These are phyloP conservation scores for Saccharum officinarum DNA, from an alignment of 176 grass and related monocot species.

Conservation along the genomic window DNA sequence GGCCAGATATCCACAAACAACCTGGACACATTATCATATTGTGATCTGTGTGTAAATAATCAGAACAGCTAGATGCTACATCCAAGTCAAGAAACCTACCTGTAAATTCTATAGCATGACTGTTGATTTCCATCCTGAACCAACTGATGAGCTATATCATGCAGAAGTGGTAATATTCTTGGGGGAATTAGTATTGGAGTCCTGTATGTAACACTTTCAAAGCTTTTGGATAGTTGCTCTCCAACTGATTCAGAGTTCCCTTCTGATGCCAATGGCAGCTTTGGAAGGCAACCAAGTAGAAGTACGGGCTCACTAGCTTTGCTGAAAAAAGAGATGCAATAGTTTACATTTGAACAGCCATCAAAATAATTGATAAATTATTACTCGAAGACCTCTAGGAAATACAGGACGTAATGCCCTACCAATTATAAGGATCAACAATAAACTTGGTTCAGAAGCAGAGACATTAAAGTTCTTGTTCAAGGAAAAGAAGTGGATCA, in stretches of 20 bases:
- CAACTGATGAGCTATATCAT: constrained; percentile 70
- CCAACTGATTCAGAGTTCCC: constrained; percentile 28
- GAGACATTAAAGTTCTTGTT: not conserved
- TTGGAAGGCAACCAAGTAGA: constrained; percentile 58
- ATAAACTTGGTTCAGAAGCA: constrained; percentile 4
- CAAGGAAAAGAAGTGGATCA: not conserved
- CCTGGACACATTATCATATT: constrained; percentile 24
- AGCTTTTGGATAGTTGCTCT: constrained; percentile 46
- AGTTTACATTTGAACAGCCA: not conserved
- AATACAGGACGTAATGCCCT: not conserved
- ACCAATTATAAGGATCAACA: not conserved
- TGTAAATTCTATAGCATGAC: constrained; percentile 50
- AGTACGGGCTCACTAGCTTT: constrained; percentile 73
- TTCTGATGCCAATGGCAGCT: constrained; percentile 36
- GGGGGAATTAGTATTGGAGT: constrained; percentile 56
- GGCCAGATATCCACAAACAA: constrained; percentile 39
- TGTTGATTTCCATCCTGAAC: constrained; percentile 66
- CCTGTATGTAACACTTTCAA: constrained; percentile 52
- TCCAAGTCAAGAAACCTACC: constrained; percentile 33
- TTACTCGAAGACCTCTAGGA: not conserved
- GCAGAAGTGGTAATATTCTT: constrained; percentile 56
- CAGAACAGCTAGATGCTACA: not conserved
- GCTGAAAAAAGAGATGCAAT: constrained; percentile 55
- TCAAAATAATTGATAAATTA: not conserved
- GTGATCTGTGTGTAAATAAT: constrained; percentile 30